These are phyloP conservation scores for Harrya chromipes DNA, from an alignment of 768 basidiomycete genomes.

Conservation along the genomic window DNA sequence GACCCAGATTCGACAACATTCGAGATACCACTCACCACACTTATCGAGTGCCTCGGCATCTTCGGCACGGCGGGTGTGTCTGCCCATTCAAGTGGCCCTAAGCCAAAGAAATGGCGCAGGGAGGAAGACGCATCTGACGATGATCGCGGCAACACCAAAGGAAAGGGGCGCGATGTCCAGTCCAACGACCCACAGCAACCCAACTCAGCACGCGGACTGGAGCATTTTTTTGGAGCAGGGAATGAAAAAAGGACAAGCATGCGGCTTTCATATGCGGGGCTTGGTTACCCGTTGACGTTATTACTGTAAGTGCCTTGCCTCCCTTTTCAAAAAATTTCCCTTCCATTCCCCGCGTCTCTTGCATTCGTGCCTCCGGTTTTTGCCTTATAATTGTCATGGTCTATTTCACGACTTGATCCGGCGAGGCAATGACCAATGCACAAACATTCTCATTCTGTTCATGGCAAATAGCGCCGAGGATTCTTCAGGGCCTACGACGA, in stretches of 20 bases:
- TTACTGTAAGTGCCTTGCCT: constrained; percentile 58
- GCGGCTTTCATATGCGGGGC: constrained; percentile 78
- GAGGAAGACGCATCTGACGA: constrained; percentile 47
- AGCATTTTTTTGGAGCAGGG: constrained; percentile 51
- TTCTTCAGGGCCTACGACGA: constrained; percentile 76
- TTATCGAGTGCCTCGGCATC: constrained; percentile 90
- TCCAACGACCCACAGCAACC: constrained; percentile 19
- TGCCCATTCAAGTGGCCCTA: constrained; percentile 27
- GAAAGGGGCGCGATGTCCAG: constrained; percentile 17
- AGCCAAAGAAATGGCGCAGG: constrained; percentile 48
- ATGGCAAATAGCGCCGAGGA: constrained; percentile 60
- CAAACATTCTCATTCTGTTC: not conserved
- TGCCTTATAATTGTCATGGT: not conserved
- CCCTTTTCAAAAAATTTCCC: not conserved
- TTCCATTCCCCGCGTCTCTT: not conserved
- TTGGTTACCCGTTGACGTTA: constrained; percentile 74
- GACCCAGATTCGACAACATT: constrained; percentile 45
- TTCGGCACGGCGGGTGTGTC: constrained; percentile 72
- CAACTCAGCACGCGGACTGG: constrained; percentile 37
- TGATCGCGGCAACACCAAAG: constrained; percentile 33
- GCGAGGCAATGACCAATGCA: constrained; percentile 3
- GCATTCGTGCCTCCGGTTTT: not conserved
- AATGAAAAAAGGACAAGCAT: constrained; percentile 73
- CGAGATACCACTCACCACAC: constrained; percentile 78
- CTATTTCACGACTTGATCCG: not conserved